Percentiles rank a stretch among this genome's conserved stretches.
phyloP scores from a whole-genome alignment of 495 filamentous ascomycete genomes.

The Penicillium desertorum region DNA sequence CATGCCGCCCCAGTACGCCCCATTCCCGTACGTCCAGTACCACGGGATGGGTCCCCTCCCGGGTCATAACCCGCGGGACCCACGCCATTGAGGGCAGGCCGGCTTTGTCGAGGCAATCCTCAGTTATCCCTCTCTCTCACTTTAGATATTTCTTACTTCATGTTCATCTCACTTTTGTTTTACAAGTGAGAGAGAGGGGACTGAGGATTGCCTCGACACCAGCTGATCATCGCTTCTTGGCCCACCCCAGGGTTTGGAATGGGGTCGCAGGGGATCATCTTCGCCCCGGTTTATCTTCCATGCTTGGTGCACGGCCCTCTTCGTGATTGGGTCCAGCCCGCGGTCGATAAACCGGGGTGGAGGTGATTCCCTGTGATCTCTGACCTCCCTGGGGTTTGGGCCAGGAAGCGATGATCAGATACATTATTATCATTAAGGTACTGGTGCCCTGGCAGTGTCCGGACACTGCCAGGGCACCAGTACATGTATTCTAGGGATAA shows the following conservation, averaged over 20 bases:
- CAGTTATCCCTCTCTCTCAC: slow-evolving; percentile 3
- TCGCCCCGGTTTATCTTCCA: not conserved
- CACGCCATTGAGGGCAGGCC: slow-evolving; percentile 12
- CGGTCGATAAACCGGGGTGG: not conserved
- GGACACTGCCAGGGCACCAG: slow-evolving; percentile 1
- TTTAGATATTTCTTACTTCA: not conserved
- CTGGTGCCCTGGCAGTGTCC: not conserved
- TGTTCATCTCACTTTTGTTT: not conserved
- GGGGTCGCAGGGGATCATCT: not conserved
- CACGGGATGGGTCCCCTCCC: slow-evolving; percentile 15
- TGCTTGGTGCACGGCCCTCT: not conserved
- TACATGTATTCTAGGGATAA: slow-evolving; percentile 10
- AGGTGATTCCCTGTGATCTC: not conserved
- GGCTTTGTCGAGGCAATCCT: slow-evolving; percentile 1
- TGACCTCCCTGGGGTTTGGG: not conserved
- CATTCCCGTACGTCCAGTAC: slow-evolving; percentile 28
- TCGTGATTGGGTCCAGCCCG: not conserved
- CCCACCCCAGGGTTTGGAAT: slow-evolving; percentile 12
- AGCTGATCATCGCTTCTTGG: slow-evolving; percentile 10
- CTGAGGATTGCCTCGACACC: slow-evolving; percentile 3
- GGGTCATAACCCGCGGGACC: slow-evolving; percentile 13
- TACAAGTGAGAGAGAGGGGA: not conserved
- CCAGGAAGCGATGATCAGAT: slow-evolving; percentile 4
- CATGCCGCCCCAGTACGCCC: slow-evolving; percentile 28
- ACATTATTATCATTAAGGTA: not conserved